Conservation (phyloP, 2,329 filamentous ascomycete genomes). For the Samsoniella hepiali region DNA sequence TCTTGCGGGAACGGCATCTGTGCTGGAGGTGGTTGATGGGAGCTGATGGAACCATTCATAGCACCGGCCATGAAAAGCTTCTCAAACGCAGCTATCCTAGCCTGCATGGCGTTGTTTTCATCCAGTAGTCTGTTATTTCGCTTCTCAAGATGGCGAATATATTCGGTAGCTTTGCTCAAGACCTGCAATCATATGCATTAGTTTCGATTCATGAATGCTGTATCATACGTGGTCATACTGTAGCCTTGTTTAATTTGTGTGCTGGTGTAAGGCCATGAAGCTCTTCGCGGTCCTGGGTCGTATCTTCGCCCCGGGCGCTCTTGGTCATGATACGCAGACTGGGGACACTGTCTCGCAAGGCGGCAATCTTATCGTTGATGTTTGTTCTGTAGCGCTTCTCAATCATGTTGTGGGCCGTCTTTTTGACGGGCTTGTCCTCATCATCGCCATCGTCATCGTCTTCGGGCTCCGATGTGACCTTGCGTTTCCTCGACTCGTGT, state of each 20-base stretch:
- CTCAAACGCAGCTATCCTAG: constrained; percentile 69
- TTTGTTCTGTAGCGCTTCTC: constrained; percentile 97
- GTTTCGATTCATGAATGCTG: neutral
- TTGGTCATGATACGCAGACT: constrained; percentile 82
- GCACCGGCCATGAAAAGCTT: constrained; percentile 79
- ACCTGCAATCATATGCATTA: constrained; percentile 45
- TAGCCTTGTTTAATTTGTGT: constrained; percentile 97
- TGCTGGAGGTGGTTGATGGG: constrained; percentile 52
- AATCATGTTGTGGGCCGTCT: constrained; percentile 97
- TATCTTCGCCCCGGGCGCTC: constrained; percentile 63
- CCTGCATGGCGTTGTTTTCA: constrained; percentile 76
- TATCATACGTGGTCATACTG: constrained; percentile 45
- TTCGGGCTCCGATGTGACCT: constrained; percentile 57
- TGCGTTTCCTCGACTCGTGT: constrained; percentile 61
- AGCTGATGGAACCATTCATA: constrained; percentile 58
- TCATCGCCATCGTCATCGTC: constrained; percentile 28
- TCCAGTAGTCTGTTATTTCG: constrained; percentile 78
- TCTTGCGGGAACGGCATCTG: constrained; percentile 48
- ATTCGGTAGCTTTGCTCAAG: constrained; percentile 91
- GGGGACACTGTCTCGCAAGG: constrained; percentile 85
- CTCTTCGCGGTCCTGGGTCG: constrained; percentile 73
- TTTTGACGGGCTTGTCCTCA: constrained; percentile 54
- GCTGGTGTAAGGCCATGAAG: constrained; percentile 72
- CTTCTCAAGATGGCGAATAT: constrained; percentile 91
- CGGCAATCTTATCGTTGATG: constrained; percentile 94